Base-by-base conservation (phyloP, 2,329 filamentous ascomycete genomes). In the Alternaria infectoria region DNA sequence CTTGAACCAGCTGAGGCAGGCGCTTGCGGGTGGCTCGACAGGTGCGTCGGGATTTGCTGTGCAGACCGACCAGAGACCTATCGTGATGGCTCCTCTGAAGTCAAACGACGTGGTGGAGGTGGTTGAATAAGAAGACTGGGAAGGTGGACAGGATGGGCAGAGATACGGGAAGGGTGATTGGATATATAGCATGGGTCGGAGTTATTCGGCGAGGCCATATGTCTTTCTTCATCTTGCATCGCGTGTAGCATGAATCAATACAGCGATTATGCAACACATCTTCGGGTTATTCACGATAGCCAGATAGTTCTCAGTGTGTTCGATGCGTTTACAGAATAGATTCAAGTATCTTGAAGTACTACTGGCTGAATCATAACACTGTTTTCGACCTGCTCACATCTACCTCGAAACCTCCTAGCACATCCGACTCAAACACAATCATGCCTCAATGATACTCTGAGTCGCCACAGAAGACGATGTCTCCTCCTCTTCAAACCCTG, bases 1-100 rank as follows among this genome's bases (percentile, higher is more conserved):
- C 49, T 72, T 89, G 17, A 81, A 86, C 43, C 69, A 73, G 57
- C 61, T 74, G 44, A 40, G 69, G n/a, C 61, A 56, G 11, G 61
- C 64, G 23, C 51, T 72, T 47, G 28, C 19, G 4, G 49, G 28
- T 21, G 30, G 28, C 0, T 52, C 49, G 4, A 52, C 30, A 3
- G 49, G 49, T 36, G 13, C 28, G 36, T 52, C 49, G n/a, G 49
- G 49, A 40, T 21, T 25, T 52, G 28, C 19, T 7, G 49, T 21
- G 30, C 28, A 23, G 11, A 52, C 28, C 19, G 49, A 52, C n/a
- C 36, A 40, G 36, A 40, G 36, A 40, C 36, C 36, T 23, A 19
- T 36, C 21, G 10, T 11, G 5, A 52, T 40, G 30, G 21, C 30
- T 36, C 13, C 19, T 3, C 30, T 28, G 3, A 52, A 52, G 28